Evolutionary conservation across 306 rosid species (phyloP), one percentile per base, ranked within the genome.

Genomic region (Begonia loranthoides): DNA sequence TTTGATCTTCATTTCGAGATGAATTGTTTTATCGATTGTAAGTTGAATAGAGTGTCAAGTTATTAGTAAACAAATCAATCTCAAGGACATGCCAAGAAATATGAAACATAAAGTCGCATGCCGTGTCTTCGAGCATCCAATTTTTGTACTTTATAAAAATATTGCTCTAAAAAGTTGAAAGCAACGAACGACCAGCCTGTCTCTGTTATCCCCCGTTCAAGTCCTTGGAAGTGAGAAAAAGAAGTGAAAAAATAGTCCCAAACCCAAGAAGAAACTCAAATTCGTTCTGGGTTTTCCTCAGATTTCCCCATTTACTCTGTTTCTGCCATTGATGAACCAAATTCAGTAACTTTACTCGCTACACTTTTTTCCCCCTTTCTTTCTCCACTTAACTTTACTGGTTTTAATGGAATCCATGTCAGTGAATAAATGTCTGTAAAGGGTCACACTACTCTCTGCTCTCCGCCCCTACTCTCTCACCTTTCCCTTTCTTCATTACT

Each of bases 91-190:
- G 89, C 86, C 76, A 85, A 76, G 80, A 66, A 90, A 82, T 82
- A 87, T 82, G 94, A 82, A 82, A 78, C 97, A 90, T 85, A 72
- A 76, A 54, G 67, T 79, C 92, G 82, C 90, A 70, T 82, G 90
- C 77, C 58, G 70, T 80, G 92, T 73, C 81, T 49, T 44, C 41
- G 52, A 77, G 77, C 76, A 79, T 57, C 59, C 66, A 56, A 76
- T 94, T 87, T 76, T 78, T 82, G 90, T 73, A 73, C 94, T 85
- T 71, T 12, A 51, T 61, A 57, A 51, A 63, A 66, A 71, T 64
- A 75, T 73, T 52, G 67, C 66, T 57, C 46, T 52, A 71, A 77
- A 84, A 84, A 76, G 57, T 69, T 75, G 87, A 84, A 75, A 77
- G 89, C 93, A 64, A 76, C 96, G 73, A 64, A 76, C 96, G 73